Conservation (phyloP, 2,329 filamentous ascomycete species). For the Dothistroma pini region DNA sequence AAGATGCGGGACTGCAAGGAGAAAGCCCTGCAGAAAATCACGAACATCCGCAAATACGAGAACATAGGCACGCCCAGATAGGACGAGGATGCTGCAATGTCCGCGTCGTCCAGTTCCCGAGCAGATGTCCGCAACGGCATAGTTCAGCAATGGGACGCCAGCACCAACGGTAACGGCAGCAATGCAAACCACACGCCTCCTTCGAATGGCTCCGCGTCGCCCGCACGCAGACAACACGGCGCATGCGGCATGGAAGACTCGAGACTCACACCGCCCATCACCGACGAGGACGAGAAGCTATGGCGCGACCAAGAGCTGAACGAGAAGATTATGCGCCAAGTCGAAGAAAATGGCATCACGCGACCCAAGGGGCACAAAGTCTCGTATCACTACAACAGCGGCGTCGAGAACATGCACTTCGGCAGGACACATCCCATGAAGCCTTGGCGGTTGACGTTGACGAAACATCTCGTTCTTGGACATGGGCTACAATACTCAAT, state of each 20-base stretch:
- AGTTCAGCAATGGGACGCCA: slow-evolving; percentile 30
- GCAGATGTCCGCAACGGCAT: slow-evolving; percentile 26
- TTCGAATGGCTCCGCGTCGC: slow-evolving; percentile 12
- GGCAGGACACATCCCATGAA: slow-evolving; percentile 98
- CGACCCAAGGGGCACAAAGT: slow-evolving; percentile 83
- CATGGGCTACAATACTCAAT: slow-evolving; percentile 97
- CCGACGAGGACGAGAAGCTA: slow-evolving; percentile 47
- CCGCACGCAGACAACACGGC: not conserved
- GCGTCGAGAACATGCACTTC: slow-evolving; percentile 96
- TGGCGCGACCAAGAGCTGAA: slow-evolving; percentile 41
- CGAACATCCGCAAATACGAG: not conserved
- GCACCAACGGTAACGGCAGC: slow-evolving; percentile 4
- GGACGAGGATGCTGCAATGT: slow-evolving; percentile 18
- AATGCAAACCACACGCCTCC: slow-evolving; percentile 14
- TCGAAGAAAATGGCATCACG: slow-evolving; percentile 64
- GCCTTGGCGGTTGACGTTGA: slow-evolving; percentile 91
- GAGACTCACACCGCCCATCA: slow-evolving; percentile 39
- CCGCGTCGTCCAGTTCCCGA: slow-evolving; percentile 24
- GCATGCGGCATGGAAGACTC: slow-evolving; percentile 20
- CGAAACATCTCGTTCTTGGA: slow-evolving; percentile 88
- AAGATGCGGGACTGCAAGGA: not conserved
- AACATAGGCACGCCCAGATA: not conserved
- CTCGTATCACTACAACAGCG: slow-evolving; percentile 91
- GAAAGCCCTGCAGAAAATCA: not conserved
- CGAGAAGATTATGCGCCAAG: slow-evolving; percentile 50